These are phyloP conservation scores for Coleophoma eucalyptorum DNA, from an alignment of 2,329 filamentous ascomycete species.

Conservation along the genomic window DNA sequence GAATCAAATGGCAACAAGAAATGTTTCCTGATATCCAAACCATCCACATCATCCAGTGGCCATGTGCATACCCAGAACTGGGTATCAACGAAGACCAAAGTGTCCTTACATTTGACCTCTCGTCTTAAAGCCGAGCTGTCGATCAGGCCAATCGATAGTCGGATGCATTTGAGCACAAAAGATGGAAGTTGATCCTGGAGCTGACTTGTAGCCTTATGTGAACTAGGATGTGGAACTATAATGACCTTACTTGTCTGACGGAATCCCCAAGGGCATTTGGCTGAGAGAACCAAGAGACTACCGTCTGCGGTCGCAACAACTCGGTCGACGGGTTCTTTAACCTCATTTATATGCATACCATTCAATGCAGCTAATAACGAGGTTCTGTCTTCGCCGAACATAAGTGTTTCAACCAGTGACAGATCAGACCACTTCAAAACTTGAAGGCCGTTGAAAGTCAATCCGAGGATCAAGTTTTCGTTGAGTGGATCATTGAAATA, in stretches of 20 bases:
- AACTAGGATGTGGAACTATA: neutral
- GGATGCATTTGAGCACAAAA: neutral
- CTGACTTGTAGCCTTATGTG: neutral
- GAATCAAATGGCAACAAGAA: conserved; percentile 7
- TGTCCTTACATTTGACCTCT: conserved; percentile 3
- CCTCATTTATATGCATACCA: conserved; percentile 1
- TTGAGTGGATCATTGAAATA: conserved; percentile 87
- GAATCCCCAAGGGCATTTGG: conserved; percentile 4
- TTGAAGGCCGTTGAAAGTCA: conserved; percentile 3
- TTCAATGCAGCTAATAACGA: conserved; percentile 3
- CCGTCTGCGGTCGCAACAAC: conserved; percentile 3
- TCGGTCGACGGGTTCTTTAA: conserved; percentile 4
- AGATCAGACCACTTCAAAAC: conserved; percentile 4
- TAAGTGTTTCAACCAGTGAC: neutral
- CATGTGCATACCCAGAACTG: conserved; percentile 8
- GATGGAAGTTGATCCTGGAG: neutral
- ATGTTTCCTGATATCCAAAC: conserved; percentile 1
- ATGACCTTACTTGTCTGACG: conserved; percentile 1
- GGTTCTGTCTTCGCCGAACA: neutral
- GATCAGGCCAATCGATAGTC: neutral
- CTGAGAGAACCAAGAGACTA: conserved; percentile 2
- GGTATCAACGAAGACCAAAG: conserved; percentile 6
- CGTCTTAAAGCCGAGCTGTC: conserved; percentile 2
- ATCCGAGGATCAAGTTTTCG: neutral
- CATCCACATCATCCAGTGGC: conserved; percentile 1